Evolutionary conservation across 139 green algal species (phyloP).

Genomic region (Coccomyxa sp.): DNA sequence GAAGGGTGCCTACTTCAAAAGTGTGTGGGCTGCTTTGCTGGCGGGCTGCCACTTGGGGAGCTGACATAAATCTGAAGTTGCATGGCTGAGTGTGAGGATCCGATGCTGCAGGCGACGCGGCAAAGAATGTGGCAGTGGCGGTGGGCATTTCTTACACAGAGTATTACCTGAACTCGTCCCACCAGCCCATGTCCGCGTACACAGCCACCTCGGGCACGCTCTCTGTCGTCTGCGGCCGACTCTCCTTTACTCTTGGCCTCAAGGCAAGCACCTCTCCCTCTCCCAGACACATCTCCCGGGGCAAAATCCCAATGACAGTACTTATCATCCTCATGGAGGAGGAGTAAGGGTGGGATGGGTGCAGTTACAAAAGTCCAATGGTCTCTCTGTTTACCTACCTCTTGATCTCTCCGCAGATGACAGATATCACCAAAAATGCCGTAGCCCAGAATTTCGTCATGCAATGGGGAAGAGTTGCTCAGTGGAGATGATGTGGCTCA

Average conservation of each 20-base stretch:
- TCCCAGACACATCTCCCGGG: not conserved
- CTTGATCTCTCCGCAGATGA: too few relatives aligned
- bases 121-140: slow-evolving; percentile 9
- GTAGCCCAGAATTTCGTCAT: too few relatives aligned
- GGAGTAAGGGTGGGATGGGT: not conserved
- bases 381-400: too few relatives aligned
- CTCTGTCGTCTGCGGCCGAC: slow-evolving; percentile 52
- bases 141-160: slow-evolving; percentile 36
- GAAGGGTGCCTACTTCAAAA: not conserved
- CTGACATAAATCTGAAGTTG: not conserved
- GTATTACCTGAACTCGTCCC: slow-evolving; percentile 24
- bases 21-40: not conserved
- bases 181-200: slow-evolving; percentile 17
- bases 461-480: too few relatives aligned
- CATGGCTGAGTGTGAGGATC: not conserved
- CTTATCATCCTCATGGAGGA: not conserved
- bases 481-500: too few relatives aligned
- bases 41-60: not conserved
- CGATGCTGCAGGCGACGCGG: not conserved
- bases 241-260: slow-evolving; percentile 74
- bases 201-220: slow-evolving; percentile 41
- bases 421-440: too few relatives aligned
- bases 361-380: too few relatives aligned
- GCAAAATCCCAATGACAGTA: not conserved
- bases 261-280: not conserved